These are phyloP conservation scores for Paxillus rubicundulus DNA, from an alignment of 768 basidiomycete genomes.

Conservation along the genomic window DNA sequence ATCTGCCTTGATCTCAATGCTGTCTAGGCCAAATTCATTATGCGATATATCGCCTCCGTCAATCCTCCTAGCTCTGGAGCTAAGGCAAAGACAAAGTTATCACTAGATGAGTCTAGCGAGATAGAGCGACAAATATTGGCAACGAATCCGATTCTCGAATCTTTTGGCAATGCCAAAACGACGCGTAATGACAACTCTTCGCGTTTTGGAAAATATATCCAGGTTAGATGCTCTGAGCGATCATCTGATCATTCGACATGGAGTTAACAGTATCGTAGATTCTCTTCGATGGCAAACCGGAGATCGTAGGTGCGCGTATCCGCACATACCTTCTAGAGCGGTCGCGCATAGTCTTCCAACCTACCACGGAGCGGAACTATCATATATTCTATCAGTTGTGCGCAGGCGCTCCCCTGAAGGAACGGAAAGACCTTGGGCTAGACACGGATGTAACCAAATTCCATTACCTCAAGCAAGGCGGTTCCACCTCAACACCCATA, in stretches of 20 bases:
- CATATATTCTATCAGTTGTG: slow-evolving; percentile 99
- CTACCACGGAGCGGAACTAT: slow-evolving; percentile 95
- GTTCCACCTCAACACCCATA: slow-evolving; percentile 82
- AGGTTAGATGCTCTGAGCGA: slow-evolving; percentile 43
- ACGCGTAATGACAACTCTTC: slow-evolving; percentile 99
- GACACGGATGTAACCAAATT: slow-evolving; percentile 86
- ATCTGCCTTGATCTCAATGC: slow-evolving; percentile 3
- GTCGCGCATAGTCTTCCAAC: slow-evolving; percentile 96
- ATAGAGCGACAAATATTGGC: slow-evolving; percentile 97
- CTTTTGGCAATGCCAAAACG: slow-evolving; percentile 99
- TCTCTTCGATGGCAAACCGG: slow-evolving; percentile 91
- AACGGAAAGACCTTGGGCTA: slow-evolving; percentile 91
- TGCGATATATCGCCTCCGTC: slow-evolving; percentile 97
- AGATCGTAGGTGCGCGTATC: slow-evolving; percentile 98
- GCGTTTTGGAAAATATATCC: slow-evolving; percentile 98
- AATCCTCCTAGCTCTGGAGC: slow-evolving; percentile 71
- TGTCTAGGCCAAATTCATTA: slow-evolving; percentile 91
- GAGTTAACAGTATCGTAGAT: slow-evolving; percentile 52
- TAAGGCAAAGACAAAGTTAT: slow-evolving; percentile 66
- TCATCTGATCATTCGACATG: neutral
- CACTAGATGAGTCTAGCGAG: slow-evolving; percentile 85
- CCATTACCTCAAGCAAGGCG: slow-evolving; percentile 91
- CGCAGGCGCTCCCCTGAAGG: slow-evolving; percentile 91
- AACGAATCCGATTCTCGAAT: slow-evolving; percentile 98
- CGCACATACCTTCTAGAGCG: slow-evolving; percentile 97